These are phyloP conservation scores for Pleurotus cornucopiae DNA, from an alignment of 768 basidiomycete species.

Conservation along the genomic window DNA sequence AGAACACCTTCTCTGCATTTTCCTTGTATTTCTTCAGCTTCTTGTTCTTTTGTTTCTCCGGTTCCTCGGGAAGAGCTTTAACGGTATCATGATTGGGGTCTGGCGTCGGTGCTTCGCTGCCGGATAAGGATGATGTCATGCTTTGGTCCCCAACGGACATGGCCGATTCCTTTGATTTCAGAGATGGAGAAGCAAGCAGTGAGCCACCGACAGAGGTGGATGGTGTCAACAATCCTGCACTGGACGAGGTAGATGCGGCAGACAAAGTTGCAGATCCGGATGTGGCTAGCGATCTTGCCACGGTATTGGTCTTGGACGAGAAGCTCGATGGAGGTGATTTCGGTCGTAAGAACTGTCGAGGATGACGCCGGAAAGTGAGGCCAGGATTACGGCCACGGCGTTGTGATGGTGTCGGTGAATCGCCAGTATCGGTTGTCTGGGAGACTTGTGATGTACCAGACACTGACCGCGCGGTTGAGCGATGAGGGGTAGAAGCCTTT, in stretches of 20 bases:
- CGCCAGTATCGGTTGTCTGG: slow-evolving; percentile 36
- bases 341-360: slow-evolving; percentile 67
- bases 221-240: slow-evolving; percentile 53
- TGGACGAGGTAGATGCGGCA: slow-evolving; percentile 30
- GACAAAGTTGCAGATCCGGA: slow-evolving; percentile 48
- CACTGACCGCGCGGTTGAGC: slow-evolving; percentile 40
- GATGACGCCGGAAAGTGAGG: slow-evolving; percentile 68
- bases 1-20: slow-evolving; percentile 81
- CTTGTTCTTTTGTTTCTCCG: slow-evolving; percentile 64
- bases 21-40: slow-evolving; percentile 86
- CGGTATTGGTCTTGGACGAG: slow-evolving; percentile 34
- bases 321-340: slow-evolving; percentile 57
- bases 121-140: slow-evolving; percentile 67
- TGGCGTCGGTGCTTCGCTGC: slow-evolving; percentile 20
- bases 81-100: slow-evolving; percentile 24
- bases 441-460: slow-evolving; percentile 60
- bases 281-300: slow-evolving; percentile 27
- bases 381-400: slow-evolving; percentile 67
- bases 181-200: slow-evolving; percentile 52
- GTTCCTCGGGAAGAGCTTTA: slow-evolving; percentile 31
- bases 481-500: slow-evolving; percentile 67
- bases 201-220: slow-evolving; percentile 53
- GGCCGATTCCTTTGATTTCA: slow-evolving; percentile 80
- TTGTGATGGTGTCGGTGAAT: slow-evolving; percentile 47
- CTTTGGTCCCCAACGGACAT: slow-evolving; percentile 69